Evolutionary conservation across 345 rosid species (phyloP), one percentile per base, ranked within the genome.

Genomic region (Trapa bicornis): DNA sequence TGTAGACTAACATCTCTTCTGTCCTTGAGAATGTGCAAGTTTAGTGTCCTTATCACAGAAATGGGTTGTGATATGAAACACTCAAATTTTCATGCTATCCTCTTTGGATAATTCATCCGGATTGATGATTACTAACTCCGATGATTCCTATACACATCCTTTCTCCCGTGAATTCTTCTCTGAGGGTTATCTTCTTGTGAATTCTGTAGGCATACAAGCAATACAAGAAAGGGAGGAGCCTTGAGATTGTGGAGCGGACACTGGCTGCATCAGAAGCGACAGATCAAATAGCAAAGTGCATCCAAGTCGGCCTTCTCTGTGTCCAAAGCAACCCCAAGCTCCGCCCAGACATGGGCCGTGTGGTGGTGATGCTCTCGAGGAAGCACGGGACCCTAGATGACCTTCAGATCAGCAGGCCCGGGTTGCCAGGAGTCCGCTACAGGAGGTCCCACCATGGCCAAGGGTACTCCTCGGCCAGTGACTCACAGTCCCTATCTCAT

Each of bases 271-370:
- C 96, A 0, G 94, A 83, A 39, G 68, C 38, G 1, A 61, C 77
- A 0, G 94, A 85, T 6, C 88, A 86, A 75, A 85, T 89, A 32
- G 84, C 74, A 32, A 79, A 73, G 73, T 89, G 96, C 67, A 80
- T 95, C 61, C 96, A 87, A 54, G 77, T 95, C 4, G 98, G 92
- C 16, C 75, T 95, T 39, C 80, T 95, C 37, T 95, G 99, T 80
- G 82, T 84, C 0, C 99, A 91, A 74, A 84, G 90, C 2, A 96
- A 95, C 60, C 96, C 96, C 0, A 78, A 79, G 11, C 14, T 71
- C 37, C 84, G 99, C 61, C 99, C 99, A 0, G 9, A 37, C 0
- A 89, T 95, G 96, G 63, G 77, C 36, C 85, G 93, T 2, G 84
- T 95, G 0, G 89, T 84, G 45, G 67, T 87, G 56, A 64, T 85